Conservation (phyloP, 208 protist genomes). For the Blastocrithidia nonstop region DNA sequence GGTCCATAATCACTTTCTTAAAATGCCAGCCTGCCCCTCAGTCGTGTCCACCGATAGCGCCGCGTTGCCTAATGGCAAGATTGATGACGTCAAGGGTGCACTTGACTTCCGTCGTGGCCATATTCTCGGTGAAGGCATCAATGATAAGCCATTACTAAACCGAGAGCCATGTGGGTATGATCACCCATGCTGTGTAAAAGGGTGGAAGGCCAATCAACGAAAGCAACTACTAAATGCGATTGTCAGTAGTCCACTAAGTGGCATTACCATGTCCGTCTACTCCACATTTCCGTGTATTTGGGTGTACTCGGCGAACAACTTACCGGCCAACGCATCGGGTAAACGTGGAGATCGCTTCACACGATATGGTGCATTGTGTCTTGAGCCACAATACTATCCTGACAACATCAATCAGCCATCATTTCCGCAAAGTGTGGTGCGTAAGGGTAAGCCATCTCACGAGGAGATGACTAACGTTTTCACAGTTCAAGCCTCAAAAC, state of each 20-base stretch:
- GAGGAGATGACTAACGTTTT: constrained; percentile 44
- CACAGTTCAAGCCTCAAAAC: constrained; percentile 8
- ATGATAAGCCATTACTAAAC: constrained; percentile 11
- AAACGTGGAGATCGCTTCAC: constrained; percentile 24
- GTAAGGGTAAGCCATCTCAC: constrained; percentile 20
- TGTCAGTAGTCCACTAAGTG: constrained; percentile 19
- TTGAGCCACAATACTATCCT: constrained; percentile 34
- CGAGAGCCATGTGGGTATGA: constrained; percentile 46
- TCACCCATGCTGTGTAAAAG: constrained; percentile 22
- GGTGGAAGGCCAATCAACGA: constrained; percentile 12
- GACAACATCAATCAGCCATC: constrained; percentile 20
- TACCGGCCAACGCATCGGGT: constrained; percentile 17
- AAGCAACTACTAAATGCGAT: constrained; percentile 23
- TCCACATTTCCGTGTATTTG: constrained; percentile 40
- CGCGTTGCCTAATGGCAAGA: constrained; percentile 23
- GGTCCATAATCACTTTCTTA: constrained; percentile 24
- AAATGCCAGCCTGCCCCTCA: constrained; percentile 13
- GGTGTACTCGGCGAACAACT: constrained; percentile 61
- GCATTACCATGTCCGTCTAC: constrained; percentile 38
- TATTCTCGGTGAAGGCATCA: constrained; percentile 18
- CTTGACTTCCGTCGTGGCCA: constrained; percentile 23
- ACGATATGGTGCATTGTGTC: constrained; percentile 17
- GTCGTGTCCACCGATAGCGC: constrained; percentile 15
- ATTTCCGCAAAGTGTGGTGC: constrained; percentile 14
- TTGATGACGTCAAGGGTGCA: constrained; percentile 9